A percentile compares a stretch with the other conserved stretches of the same genome.
These are phyloP conservation scores for Dryadomyces quercivorus DNA, from an alignment of 2,329 filamentous ascomycete species.

Conservation along the genomic window DNA sequence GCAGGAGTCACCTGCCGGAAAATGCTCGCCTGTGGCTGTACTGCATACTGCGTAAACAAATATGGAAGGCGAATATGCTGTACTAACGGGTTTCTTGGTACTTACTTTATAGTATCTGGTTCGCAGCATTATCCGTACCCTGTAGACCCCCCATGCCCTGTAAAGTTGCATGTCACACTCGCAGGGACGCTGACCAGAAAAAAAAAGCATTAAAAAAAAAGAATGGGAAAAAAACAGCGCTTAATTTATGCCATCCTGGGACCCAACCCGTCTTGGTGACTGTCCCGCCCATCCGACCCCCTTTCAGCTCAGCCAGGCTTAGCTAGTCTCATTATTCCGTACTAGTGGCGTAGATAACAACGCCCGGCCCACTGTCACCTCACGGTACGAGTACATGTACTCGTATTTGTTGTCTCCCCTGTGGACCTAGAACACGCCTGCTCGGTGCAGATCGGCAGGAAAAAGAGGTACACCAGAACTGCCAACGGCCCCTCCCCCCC, in stretches of 20 bases:
- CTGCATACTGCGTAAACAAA: too few relatives aligned
- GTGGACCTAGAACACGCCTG: not conserved
- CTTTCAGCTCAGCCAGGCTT: not conserved
- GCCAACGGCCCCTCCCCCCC: not conserved
- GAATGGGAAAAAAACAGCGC: not conserved
- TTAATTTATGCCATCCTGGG: not conserved
- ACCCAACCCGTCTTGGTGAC: not conserved
- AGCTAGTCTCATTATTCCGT: not conserved
- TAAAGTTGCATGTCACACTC: too few relatives aligned
- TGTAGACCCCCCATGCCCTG: too few relatives aligned
- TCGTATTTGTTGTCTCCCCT: not conserved
- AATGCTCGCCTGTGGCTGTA: too few relatives aligned
- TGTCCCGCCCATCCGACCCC: not conserved
- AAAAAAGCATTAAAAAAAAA: too few relatives aligned
- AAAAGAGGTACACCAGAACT: not conserved
- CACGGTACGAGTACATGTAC: not conserved
- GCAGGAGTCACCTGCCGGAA: too few relatives aligned
- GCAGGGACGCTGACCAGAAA: not conserved
- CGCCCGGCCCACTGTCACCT: not conserved
- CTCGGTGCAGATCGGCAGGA: not conserved
- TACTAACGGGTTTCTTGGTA: too few relatives aligned
- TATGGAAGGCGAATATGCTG: too few relatives aligned
- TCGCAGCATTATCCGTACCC: too few relatives aligned
- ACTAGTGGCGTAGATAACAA: slow-evolving; percentile 1
- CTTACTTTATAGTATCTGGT: too few relatives aligned